Evolutionary conservation across 495 filamentous ascomycete genomes (phyloP).

Genomic region (Aspergillus ostianus): DNA sequence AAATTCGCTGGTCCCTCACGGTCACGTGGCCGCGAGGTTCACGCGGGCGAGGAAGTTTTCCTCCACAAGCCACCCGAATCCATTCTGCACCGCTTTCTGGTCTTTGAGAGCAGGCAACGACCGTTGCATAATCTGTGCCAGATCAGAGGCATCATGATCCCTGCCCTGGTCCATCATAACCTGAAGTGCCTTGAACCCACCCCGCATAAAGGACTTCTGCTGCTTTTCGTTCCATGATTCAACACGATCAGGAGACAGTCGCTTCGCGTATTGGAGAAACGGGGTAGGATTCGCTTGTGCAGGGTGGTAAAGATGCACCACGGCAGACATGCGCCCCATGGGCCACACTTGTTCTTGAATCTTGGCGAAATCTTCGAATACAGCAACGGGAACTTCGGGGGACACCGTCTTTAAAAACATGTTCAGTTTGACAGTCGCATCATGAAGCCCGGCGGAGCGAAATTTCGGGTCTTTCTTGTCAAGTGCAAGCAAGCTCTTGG

Average conservation of each 20-base stretch:
- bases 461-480: slow-evolving; percentile 9
- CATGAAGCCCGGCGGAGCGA: slow-evolving; percentile 23
- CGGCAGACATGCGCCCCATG: too few relatives aligned
- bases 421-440: slow-evolving; percentile 26
- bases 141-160: slow-evolving; percentile 25
- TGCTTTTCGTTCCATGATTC: slow-evolving; percentile 20
- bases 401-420: slow-evolving; percentile 18
- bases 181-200: slow-evolving; percentile 37
- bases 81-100: background rate
- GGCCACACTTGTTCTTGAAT: background rate
- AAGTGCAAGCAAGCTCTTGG: slow-evolving; percentile 19
- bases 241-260: slow-evolving; percentile 13
- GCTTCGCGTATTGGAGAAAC: slow-evolving; percentile 29
- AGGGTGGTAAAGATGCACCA: slow-evolving; percentile 36
- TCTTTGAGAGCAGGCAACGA: slow-evolving; percentile 25
- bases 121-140: slow-evolving; percentile 34
- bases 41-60: slow-evolving; percentile 29
- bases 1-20: too few relatives aligned
- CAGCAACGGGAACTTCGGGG: slow-evolving; percentile 17
- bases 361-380: slow-evolving; percentile 33
- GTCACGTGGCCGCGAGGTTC: slow-evolving; percentile 32
- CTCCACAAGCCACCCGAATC: slow-evolving; percentile 18
- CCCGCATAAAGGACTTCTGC: slow-evolving; percentile 28
- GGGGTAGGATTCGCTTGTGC: slow-evolving; percentile 30
- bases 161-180: slow-evolving; percentile 34